phyloP scores from a whole-genome alignment of 1,284 basidiomycete genomes.

The Dichomitus squalens region DNA sequence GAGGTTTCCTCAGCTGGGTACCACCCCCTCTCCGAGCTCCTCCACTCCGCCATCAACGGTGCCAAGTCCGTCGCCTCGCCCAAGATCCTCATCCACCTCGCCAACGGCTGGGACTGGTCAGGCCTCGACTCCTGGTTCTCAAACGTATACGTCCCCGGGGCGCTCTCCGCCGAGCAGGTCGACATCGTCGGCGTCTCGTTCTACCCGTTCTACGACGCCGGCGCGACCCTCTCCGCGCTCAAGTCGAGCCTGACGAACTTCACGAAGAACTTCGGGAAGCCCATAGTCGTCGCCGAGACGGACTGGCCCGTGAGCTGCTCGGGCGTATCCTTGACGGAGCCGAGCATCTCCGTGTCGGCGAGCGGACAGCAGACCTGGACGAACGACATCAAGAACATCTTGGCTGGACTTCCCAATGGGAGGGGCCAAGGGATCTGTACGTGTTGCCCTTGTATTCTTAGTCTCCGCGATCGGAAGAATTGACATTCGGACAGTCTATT shows the following conservation, averaged over 20 bases:
- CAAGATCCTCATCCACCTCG: constrained; percentile 62
- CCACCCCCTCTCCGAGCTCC: constrained; percentile 56
- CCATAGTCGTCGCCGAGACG: constrained; percentile 63
- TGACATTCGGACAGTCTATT: constrained; percentile 45
- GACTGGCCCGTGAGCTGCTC: constrained; percentile 61
- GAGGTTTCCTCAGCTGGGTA: constrained; percentile 56
- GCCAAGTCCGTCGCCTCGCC: constrained; percentile 49
- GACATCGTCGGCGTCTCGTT: constrained; percentile 67
- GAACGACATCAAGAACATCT: constrained; percentile 47
- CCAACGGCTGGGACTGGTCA: constrained; percentile 61
- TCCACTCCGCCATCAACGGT: constrained; percentile 56
- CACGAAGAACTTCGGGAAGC: constrained; percentile 53
- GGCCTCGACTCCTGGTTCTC: constrained; percentile 52
- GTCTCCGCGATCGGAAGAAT: not conserved
- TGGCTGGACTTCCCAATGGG: constrained; percentile 48
- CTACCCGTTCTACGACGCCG: constrained; percentile 64
- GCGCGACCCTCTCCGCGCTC: constrained; percentile 54
- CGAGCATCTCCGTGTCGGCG: constrained; percentile 49
- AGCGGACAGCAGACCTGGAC: constrained; percentile 60
- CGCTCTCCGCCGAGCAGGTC: constrained; percentile 50
- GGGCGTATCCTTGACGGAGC: constrained; percentile 49
- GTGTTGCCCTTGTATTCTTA: not conserved
- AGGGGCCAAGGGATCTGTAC: constrained; percentile 43
- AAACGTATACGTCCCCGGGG: constrained; percentile 54
- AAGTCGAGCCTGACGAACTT: constrained; percentile 52